Base-by-base conservation (phyloP, 2,329 filamentous ascomycete genomes). In the Daldinia eschscholtzii region DNA sequence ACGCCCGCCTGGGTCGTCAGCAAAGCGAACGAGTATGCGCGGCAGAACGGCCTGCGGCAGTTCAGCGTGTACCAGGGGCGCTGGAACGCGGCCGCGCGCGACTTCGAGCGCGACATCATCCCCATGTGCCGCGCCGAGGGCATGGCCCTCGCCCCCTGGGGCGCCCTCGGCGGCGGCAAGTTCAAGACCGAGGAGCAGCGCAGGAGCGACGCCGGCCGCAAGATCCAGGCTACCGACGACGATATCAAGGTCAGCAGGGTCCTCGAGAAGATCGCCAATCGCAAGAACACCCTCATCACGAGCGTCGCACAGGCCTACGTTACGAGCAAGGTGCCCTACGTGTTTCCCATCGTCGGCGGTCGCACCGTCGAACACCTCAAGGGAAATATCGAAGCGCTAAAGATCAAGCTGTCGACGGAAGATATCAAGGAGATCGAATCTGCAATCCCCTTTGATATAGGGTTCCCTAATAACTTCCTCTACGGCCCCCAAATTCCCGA, bases 1-100 rank as follows among this genome's bases (percentile, higher is more conserved):
- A 89, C 88, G 0, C 91, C 91, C 0, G 91, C 91, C 6, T 93
- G 90, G 90, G 79, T 91, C n/a, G 89, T 91, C 23, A 85, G 84
- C 74, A 89, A 89, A 75, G 87, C 87, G 15, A 91, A 91, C 61
- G 85, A 89, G 76, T 91, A 93, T 75, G 92, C 92, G 6, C 86
- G 89, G 44, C 85, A 88, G 70, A 87, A 93, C 70, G 90, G 89
- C n/a, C 83, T 93, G 30, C 87, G 88, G 1, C 89, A 86, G 41
- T 94, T 94, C 81, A 86, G 83, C 41, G 86, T 92, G 35, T 92
- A 92, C 78, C 89, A 91, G 79, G 91, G 91, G 6, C 81, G 80
- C 9, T 93, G 89, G 89, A 87, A 81, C 23, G 86, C 87, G 13
- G 84, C 86, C 0, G 74, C 81, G n/a, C 86, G 91, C 23, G 91